Evolutionary conservation across 1,139 yeast species (phyloP), one percentile per base, ranked within the genome.

Genomic region (Geotrichum europaeum): DNA sequence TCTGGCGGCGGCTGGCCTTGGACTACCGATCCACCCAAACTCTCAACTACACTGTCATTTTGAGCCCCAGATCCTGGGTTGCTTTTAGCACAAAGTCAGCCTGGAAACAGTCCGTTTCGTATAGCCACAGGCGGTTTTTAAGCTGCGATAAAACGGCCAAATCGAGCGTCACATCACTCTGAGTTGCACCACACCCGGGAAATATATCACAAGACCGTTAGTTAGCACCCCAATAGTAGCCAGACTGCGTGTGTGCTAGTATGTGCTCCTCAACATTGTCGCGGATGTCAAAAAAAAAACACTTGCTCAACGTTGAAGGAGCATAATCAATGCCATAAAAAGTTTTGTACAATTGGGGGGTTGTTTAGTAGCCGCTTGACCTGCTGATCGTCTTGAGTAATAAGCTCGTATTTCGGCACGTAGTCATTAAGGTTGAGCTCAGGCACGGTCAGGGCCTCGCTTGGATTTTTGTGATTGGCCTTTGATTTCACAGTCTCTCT

Each of bases 31-130:
- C 84, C 51, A 85, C 81, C 88, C 88, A 84, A 1, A 86, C 81
- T 0, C 91, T 91, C 69, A 86, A 70, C 0, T 88, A 74, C 34
- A 87, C 69, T 0, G 85, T 81, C 78, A 86, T 77, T 65, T 84
- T 79, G 51, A 85, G 70, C 25, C 79, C 74, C 60, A 84, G 72
- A 6, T 76, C 76, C 55, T 75, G 72, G 18, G 87, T 82, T 0
- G 89, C 81, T 20, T 81, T 80, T 55, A 87, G 71, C 20, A 85
- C 80, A 51, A 73, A 71, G 24, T 78, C 81, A 1, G 81, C 79
- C 68, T 85, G 90, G 52, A 79, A 72, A 66, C 92, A 86, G 63
- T 84, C 88, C 64, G 84, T 81, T 0, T 89, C 87, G 67, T 83
- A 84, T 6, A 83, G 78, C 65, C 86, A 76, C 13, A 87, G 70